A percentile compares a stretch with the other conserved stretches of the same genome.
phyloP scores from a whole-genome alignment of 2,329 filamentous ascomycete genomes.

The Verticillium tricorpus region DNA sequence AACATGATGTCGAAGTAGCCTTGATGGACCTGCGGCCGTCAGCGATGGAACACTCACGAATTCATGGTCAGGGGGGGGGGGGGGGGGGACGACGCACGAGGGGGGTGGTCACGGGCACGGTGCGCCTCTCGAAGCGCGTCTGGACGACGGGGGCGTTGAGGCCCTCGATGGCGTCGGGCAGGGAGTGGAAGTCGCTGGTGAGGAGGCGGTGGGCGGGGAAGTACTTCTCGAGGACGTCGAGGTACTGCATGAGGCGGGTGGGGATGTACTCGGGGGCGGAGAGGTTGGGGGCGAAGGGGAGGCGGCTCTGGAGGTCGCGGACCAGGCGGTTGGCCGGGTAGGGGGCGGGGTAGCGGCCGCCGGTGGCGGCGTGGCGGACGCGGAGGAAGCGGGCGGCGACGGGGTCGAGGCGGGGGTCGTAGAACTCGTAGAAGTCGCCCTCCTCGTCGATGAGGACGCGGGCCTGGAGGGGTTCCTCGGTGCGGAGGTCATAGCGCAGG shows the following conservation, averaged over 20 bases:
- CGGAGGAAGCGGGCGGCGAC: constrained; percentile 77
- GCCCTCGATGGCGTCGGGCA: constrained; percentile 79
- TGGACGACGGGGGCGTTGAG: constrained; percentile 94
- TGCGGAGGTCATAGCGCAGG: constrained; percentile 81
- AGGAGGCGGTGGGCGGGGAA: constrained; percentile 89
- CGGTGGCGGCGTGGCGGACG: constrained; percentile 74
- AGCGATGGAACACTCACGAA: not conserved
- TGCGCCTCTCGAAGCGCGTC: constrained; percentile 81
- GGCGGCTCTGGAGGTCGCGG: constrained; percentile 55
- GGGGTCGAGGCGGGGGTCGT: constrained; percentile 74
- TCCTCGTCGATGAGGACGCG: constrained; percentile 78
- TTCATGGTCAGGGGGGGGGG: too few relatives aligned
- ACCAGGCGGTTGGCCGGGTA: constrained; percentile 49
- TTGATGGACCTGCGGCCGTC: constrained; percentile 75
- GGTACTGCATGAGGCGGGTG: constrained; percentile 93
- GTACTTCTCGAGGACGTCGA: constrained; percentile 79
- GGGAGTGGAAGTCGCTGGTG: constrained; percentile 82
- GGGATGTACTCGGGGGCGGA: constrained; percentile 89
- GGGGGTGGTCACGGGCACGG: constrained; percentile 85
- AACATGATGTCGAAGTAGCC: constrained; percentile 99
- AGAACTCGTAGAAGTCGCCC: constrained; percentile 95
- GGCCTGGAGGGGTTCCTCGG: constrained; percentile 80
- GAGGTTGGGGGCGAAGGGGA: constrained; percentile 72
- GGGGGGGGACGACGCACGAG: constrained; percentile 64
- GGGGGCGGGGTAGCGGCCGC: constrained; percentile 58